Evolutionary conservation across 2,329 filamentous ascomycete species (phyloP).

Genomic region (Chrysoporthe deuterocubensis): DNA sequence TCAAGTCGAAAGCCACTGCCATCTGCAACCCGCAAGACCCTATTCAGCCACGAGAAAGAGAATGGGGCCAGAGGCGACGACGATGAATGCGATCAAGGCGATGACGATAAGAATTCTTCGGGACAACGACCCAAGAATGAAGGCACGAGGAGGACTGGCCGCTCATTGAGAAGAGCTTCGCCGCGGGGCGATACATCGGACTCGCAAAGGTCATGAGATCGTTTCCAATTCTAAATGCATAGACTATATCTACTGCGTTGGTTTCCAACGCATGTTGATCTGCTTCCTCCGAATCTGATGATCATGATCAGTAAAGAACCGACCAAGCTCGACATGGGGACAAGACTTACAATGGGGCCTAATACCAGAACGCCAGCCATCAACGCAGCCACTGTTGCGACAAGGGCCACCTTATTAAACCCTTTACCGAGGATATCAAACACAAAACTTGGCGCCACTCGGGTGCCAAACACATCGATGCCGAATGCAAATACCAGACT

Average conservation of each 20-base stretch:
- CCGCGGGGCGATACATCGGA: conserved; percentile 4
- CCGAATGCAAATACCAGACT: conserved; percentile 88
- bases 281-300: conserved; percentile 65
- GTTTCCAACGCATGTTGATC: conserved; percentile 67
- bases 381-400: conserved; percentile 82
- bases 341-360: conserved; percentile 77
- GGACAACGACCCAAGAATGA: background rate
- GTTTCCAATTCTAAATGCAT: conserved; percentile 12
- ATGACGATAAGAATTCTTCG: background rate
- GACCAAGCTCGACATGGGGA: background rate
- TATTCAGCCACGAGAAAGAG: background rate
- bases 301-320: conserved; percentile 39
- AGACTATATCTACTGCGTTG: conserved; percentile 35
- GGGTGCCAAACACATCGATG: conserved; percentile 83
- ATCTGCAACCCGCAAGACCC: background rate
- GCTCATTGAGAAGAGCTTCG: background rate
- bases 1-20: background rate
- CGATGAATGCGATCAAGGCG: background rate
- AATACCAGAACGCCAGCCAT: conserved; percentile 76
- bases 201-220: conserved; percentile 5
- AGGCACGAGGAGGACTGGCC: background rate
- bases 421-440: conserved; percentile 94
- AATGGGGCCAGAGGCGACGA: background rate
- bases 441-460: conserved; percentile 82
- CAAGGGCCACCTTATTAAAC: conserved; percentile 87